Percentiles rank a stretch among this genome's conserved stretches.
These are phyloP conservation scores for Tubosaeta sp. DNA, from an alignment of 768 basidiomycete genomes.

Conservation along the genomic window DNA sequence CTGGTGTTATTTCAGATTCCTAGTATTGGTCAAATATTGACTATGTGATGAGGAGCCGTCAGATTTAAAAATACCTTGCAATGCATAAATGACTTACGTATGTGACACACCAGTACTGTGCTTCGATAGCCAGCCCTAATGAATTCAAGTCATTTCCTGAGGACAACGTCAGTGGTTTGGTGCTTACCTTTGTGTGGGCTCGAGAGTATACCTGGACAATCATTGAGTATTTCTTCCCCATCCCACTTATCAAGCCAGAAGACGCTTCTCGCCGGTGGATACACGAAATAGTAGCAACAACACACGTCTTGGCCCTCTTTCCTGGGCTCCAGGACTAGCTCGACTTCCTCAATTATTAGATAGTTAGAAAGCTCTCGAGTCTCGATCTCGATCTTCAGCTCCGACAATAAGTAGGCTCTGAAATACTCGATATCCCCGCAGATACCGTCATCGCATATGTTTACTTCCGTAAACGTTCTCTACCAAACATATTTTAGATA, in stretches of 20 bases:
- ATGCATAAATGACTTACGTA: slow-evolving; percentile 4
- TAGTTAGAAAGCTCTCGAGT: slow-evolving; percentile 10
- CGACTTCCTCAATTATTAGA: slow-evolving; percentile 31
- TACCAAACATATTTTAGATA: slow-evolving; percentile 22
- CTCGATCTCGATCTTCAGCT: slow-evolving; percentile 18
- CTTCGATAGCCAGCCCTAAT: slow-evolving; percentile 32
- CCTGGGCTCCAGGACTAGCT: slow-evolving; percentile 45
- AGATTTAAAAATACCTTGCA: background rate
- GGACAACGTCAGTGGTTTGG: background rate
- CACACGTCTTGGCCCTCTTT: slow-evolving; percentile 16
- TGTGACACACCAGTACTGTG: slow-evolving; percentile 35
- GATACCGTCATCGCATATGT: slow-evolving; percentile 41
- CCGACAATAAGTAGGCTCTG: slow-evolving; percentile 14
- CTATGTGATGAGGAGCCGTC: background rate
- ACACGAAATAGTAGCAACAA: slow-evolving; percentile 48
- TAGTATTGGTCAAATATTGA: background rate
- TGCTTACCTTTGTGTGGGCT: slow-evolving; percentile 23
- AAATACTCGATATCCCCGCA: slow-evolving; percentile 34
- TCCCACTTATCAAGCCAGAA: slow-evolving; percentile 52
- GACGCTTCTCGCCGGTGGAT: slow-evolving; percentile 41
- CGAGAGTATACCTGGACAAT: slow-evolving; percentile 19
- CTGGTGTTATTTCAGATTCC: slow-evolving; percentile 16
- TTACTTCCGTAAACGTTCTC: slow-evolving; percentile 53
- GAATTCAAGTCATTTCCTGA: background rate
- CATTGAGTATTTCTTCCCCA: slow-evolving; percentile 27